Conservation (phyloP, 805 yeast genomes). For the Candida chilensis region DNA sequence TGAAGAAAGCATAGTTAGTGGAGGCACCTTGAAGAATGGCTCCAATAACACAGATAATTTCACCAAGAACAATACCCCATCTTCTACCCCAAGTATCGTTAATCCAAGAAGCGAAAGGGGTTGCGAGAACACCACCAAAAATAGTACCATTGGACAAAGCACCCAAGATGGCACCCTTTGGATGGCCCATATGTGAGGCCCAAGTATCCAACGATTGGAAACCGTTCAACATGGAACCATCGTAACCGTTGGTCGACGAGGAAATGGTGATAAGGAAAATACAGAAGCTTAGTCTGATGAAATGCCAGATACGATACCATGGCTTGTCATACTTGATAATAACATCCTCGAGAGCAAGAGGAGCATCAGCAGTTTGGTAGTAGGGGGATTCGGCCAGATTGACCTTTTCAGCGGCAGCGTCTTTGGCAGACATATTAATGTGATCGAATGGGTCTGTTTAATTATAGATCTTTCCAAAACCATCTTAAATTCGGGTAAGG, state of each 20-base stretch:
- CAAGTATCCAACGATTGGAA: slow-evolving; percentile 30
- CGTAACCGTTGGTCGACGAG: slow-evolving; percentile 33
- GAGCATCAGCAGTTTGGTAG: no score
- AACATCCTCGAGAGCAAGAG: no score
- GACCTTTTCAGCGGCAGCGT: no score
- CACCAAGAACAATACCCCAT: slow-evolving; percentile 13
- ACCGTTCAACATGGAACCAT: slow-evolving; percentile 35
- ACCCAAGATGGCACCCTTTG: slow-evolving; percentile 17
- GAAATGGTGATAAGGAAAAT: slow-evolving; percentile 32
- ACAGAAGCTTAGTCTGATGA: slow-evolving; percentile 22
- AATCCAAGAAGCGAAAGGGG: slow-evolving; percentile 6
- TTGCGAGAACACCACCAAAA: slow-evolving; percentile 16
- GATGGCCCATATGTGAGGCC: slow-evolving; percentile 19
- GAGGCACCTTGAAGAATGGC: slow-evolving; percentile 9
- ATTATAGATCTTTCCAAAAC: no score
- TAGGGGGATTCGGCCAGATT: no score
- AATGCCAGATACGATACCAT: slow-evolving; percentile 26
- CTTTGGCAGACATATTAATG: no score
- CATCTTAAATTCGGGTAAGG: no score
- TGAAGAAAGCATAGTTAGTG: slow-evolving; percentile 8
- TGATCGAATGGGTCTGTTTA: no score
- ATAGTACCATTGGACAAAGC: slow-evolving; percentile 14
- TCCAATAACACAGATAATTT: slow-evolving; percentile 16
- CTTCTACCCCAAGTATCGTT: slow-evolving; percentile 21
- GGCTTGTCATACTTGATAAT: slow-evolving; percentile 16